Evolutionary conservation across 2,329 filamentous ascomycete species (phyloP).

Genomic region (Nakataea oryzae): DNA sequence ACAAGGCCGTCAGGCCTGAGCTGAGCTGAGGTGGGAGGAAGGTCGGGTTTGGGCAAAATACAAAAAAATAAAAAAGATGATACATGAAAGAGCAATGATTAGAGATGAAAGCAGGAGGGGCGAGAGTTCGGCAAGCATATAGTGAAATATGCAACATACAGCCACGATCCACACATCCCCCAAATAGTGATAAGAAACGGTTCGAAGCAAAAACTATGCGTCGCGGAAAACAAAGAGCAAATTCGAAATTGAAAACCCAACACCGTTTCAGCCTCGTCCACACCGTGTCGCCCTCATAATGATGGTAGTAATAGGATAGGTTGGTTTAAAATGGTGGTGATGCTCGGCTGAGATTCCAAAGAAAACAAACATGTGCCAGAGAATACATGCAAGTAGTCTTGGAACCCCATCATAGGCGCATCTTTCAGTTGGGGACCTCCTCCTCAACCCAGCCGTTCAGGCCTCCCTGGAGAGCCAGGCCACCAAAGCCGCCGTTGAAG

Average conservation of each 20-base stretch:
- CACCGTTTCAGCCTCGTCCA: background rate
- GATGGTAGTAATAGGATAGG: background rate
- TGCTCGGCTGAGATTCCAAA: background rate
- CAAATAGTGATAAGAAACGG: background rate
- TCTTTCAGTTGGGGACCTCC: slow-evolving; percentile 45
- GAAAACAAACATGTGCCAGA: background rate
- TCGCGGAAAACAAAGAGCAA: background rate
- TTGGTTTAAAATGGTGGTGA: background rate
- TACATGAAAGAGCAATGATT: slow-evolving; percentile 1
- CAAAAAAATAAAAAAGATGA: background rate
- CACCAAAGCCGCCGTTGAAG: slow-evolving; percentile 45
- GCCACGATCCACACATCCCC: background rate
- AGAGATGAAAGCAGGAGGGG: background rate
- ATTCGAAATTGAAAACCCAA: background rate
- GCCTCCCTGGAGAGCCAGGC: slow-evolving; percentile 51
- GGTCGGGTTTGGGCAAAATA: background rate
- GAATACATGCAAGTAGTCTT: background rate
- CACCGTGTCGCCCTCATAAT: background rate
- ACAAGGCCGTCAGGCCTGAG: background rate
- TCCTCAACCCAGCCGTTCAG: slow-evolving; percentile 61
- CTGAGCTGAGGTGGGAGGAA: background rate
- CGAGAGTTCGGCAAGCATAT: background rate
- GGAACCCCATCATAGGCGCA: background rate
- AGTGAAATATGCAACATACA: no score
- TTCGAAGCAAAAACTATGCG: background rate